A percentile compares a stretch with the other conserved stretches of the same genome.
phyloP scores from a whole-genome alignment of 768 basidiomycete genomes.

The Lenzites betulinus region DNA sequence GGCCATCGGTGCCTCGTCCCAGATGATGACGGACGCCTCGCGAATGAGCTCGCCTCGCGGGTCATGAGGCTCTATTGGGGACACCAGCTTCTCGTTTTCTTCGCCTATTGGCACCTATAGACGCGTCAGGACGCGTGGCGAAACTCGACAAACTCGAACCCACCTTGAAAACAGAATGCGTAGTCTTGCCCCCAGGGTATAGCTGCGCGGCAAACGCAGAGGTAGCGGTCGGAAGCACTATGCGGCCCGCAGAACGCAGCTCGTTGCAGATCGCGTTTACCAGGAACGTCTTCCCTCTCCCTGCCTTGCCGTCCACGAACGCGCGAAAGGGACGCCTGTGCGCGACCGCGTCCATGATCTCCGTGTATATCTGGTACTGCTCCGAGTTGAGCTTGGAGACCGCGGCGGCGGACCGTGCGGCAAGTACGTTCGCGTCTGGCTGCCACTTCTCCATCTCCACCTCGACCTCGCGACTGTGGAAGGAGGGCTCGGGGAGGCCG shows the following conservation, averaged over 20 bases:
- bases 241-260: constrained; percentile 30
- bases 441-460: constrained; percentile 31
- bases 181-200: constrained; percentile 40
- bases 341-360: constrained; percentile 19
- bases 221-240: constrained; percentile 40
- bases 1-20: constrained; percentile 48
- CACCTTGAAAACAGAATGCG: constrained; percentile 43
- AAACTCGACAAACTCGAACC: neutral
- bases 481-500: constrained; percentile 34
- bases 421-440: constrained; percentile 7
- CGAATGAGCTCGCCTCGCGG: constrained; percentile 37
- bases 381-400: constrained; percentile 26
- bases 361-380: constrained; percentile 28
- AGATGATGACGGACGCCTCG: constrained; percentile 35
- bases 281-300: constrained; percentile 43
- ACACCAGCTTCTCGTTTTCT: constrained; percentile 34
- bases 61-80: constrained; percentile 32
- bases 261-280: constrained; percentile 37
- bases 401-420: constrained; percentile 11
- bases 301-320: constrained; percentile 44
- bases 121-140: neutral
- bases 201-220: constrained; percentile 44
- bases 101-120: constrained; percentile 39
- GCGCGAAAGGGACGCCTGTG: constrained; percentile 20
- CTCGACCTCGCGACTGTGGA: constrained; percentile 31